These are phyloP conservation scores for Syncephalastrum contaminatum DNA, from an alignment of 371 early-diverging fungal species.

Conservation along the genomic window DNA sequence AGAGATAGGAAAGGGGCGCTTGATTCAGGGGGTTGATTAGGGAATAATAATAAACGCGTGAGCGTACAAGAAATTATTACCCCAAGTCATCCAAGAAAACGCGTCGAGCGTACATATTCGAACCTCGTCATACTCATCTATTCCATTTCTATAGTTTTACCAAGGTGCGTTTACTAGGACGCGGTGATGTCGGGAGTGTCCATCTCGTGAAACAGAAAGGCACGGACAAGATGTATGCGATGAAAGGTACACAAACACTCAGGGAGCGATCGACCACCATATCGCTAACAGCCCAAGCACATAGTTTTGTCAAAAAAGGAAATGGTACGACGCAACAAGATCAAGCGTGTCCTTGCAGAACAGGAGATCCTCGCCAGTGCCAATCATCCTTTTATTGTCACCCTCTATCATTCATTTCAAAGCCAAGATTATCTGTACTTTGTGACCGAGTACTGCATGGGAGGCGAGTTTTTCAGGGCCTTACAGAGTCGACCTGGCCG, in stretches of 20 bases:
- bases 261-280: not conserved
- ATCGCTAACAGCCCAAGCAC: not conserved
- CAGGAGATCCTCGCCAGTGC: constrained; percentile 91
- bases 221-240: constrained; percentile 79
- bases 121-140: no score
- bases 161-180: constrained; percentile 86
- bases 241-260: constrained; percentile 69
- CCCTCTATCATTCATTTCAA: constrained; percentile 96
- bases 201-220: constrained; percentile 90
- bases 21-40: no score
- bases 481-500: constrained; percentile 79
- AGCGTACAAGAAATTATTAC: not conserved
- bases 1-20: no score
- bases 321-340: constrained; percentile 94
- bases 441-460: constrained; percentile 98
- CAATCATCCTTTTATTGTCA: constrained; percentile 97
- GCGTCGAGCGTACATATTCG: no score
- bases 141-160: constrained; percentile 55
- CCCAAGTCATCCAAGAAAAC: not conserved
- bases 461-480: constrained; percentile 96
- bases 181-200: constrained; percentile 96
- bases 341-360: constrained; percentile 93
- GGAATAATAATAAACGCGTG: not conserved
- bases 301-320: constrained; percentile 87
- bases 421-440: constrained; percentile 92